phyloP scores from a whole-genome alignment of 257 asterid genomes.

The Lycium barbarum region DNA sequence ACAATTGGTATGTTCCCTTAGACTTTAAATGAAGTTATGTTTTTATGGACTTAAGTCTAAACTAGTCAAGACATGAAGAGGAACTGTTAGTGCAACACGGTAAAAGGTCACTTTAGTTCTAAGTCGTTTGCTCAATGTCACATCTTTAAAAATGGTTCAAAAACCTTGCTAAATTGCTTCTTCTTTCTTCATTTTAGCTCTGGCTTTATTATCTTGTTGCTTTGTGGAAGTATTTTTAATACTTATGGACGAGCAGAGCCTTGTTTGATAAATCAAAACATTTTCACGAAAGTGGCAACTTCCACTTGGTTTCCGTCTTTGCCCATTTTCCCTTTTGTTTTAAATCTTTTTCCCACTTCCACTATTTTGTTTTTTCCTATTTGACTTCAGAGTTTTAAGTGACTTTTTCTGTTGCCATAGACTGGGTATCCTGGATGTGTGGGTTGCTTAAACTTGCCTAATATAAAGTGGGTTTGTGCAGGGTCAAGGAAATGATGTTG shows the following conservation, averaged over 20 bases:
- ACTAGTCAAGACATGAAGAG: not conserved
- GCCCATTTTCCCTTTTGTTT: not conserved
- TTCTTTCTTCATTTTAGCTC: not conserved
- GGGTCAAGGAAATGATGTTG: conserved; percentile 92
- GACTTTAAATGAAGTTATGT: conserved; percentile 19
- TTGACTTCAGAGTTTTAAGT: not conserved
- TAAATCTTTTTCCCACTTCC: not conserved
- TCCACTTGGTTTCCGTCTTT: not conserved
- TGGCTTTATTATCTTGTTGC: conserved; percentile 3
- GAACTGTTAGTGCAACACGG: not conserved
- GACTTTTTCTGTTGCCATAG: not conserved
- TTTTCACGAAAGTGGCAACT: not conserved
- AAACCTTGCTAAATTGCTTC: not conserved
- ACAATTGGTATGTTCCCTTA: conserved; percentile 71
- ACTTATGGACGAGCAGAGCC: not conserved
- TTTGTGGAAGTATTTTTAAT: not conserved
- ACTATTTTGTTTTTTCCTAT: not conserved
- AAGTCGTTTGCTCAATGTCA: conserved; percentile 6
- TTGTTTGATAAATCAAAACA: not conserved
- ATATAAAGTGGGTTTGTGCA: conserved; percentile 32
- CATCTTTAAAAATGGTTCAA: conserved; percentile 1
- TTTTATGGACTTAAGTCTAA: conserved; percentile 16
- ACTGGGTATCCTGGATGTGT: not conserved
- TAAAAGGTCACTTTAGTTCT: not conserved
- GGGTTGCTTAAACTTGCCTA: not conserved